Evolutionary conservation across 371 early-diverging fungal species (phyloP).

Genomic region (Nematocida parisii): DNA sequence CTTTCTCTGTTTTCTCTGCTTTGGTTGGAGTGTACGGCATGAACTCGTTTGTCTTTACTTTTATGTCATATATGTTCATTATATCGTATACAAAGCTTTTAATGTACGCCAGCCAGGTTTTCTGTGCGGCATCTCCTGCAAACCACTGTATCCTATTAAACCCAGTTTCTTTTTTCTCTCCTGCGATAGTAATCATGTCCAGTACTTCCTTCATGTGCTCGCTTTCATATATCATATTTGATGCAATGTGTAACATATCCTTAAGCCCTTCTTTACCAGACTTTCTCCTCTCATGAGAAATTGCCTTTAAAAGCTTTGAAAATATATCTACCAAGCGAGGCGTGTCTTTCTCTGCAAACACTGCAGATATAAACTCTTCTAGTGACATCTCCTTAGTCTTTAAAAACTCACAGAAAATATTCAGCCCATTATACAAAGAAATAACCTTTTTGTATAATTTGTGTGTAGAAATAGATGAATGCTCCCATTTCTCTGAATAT

Average conservation of each 20-base stretch:
- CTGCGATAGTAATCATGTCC: neutral
- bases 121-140: conserved; percentile 43
- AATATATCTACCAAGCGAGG: neutral
- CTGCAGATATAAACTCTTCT: conserved; percentile 18
- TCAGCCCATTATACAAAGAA: conserved; percentile 11
- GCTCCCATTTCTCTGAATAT: neutral
- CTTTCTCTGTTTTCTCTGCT: neutral
- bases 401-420: conserved; percentile 31
- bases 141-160: conserved; percentile 59
- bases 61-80: conserved; percentile 27
- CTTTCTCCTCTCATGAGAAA: conserved; percentile 51
- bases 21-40: neutral
- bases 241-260: conserved; percentile 46
- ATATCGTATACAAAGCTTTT: conserved; percentile 58
- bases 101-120: conserved; percentile 45
- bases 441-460: conserved; percentile 21
- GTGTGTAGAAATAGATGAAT: neutral
- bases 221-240: conserved; percentile 25
- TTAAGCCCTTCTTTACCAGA: conserved; percentile 52
- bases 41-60: conserved; percentile 39
- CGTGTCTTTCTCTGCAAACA: conserved; percentile 4
- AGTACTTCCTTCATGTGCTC: neutral
- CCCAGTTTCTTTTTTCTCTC: conserved; percentile 27
- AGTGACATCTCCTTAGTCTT: conserved; percentile 36
- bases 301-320: conserved; percentile 45